A percentile compares a stretch with the other conserved stretches of the same genome.
These are phyloP conservation scores for Gloeophyllum trabeum DNA, from an alignment of 768 basidiomycete genomes.

Conservation along the genomic window DNA sequence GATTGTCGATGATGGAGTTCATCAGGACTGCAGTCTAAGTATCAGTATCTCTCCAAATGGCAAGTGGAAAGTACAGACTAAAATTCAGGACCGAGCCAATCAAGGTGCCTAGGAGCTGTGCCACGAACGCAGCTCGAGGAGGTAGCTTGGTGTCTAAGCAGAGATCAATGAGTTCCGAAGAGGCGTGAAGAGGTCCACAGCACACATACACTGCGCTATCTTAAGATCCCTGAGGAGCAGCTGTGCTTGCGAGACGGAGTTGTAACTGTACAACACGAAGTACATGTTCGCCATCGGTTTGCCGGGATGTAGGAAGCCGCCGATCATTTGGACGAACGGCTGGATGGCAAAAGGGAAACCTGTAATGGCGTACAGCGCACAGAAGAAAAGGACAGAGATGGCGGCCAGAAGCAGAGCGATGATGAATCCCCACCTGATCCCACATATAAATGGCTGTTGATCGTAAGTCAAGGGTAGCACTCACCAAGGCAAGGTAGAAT, in stretches of 20 bases:
- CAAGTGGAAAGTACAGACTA: slow-evolving; percentile 8
- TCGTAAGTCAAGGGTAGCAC: too few species aligned
- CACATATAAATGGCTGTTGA: not conserved
- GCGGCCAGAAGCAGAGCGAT: slow-evolving; percentile 30
- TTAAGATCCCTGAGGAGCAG: slow-evolving; percentile 35
- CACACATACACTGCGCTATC: slow-evolving; percentile 27
- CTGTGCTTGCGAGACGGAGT: slow-evolving; percentile 33
- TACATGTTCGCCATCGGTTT: slow-evolving; percentile 23
- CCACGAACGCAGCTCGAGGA: slow-evolving; percentile 37
- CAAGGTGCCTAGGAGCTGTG: slow-evolving; percentile 36
- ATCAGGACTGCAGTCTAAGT: slow-evolving; percentile 14
- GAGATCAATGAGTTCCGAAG: too few species aligned
- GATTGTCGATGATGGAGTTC: slow-evolving; percentile 18
- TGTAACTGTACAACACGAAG: slow-evolving; percentile 37
- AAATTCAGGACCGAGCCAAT: slow-evolving; percentile 29
- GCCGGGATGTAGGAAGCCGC: slow-evolving; percentile 20
- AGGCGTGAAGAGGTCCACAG: too few species aligned
- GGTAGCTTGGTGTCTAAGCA: slow-evolving; percentile 32
- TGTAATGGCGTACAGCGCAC: slow-evolving; percentile 32
- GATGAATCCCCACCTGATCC: slow-evolving; percentile 38
- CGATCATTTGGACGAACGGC: slow-evolving; percentile 38
- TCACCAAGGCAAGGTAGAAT: slow-evolving; percentile 39
- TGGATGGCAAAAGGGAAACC: slow-evolving; percentile 33
- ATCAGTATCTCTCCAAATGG: not conserved
- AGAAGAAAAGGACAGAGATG: slow-evolving; percentile 35